Conservation (phyloP, 2,329 filamentous ascomycete genomes). For the Lasiodiplodia theobromae region DNA sequence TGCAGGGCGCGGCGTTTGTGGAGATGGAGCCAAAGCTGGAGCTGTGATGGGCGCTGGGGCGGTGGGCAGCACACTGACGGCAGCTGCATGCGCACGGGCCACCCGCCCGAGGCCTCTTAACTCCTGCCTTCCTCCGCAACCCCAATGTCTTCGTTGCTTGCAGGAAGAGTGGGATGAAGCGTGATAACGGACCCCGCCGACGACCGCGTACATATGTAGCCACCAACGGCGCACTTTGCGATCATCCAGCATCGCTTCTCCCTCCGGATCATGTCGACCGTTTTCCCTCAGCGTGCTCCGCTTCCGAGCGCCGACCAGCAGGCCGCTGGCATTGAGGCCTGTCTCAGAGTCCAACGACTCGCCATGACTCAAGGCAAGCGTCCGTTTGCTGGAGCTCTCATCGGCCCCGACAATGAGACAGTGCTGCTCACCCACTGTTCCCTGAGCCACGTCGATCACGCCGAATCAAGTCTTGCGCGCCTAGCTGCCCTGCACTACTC, state of each 20-base stretch:
- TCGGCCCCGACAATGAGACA: slow-evolving; percentile 59
- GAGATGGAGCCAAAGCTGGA: slow-evolving; percentile 4
- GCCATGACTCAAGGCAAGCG: slow-evolving; percentile 56
- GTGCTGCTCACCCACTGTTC: slow-evolving; percentile 58
- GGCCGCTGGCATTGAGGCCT: slow-evolving; percentile 42
- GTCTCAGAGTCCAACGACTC: slow-evolving; percentile 53
- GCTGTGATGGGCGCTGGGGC: not conserved
- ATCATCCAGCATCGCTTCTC: too few species aligned
- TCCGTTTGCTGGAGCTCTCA: slow-evolving; percentile 58
- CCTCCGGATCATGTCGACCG: not conserved
- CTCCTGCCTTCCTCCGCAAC: not conserved
- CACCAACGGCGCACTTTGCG: not conserved
- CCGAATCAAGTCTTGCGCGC: slow-evolving; percentile 59
- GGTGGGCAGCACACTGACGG: not conserved
- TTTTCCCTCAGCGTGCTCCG: slow-evolving; percentile 15
- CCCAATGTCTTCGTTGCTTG: not conserved
- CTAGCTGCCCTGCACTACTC: slow-evolving; percentile 58
- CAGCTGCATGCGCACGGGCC: slow-evolving; percentile 12
- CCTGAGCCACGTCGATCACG: slow-evolving; percentile 61
- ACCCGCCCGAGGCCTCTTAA: not conserved
- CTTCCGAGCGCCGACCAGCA: slow-evolving; percentile 1
- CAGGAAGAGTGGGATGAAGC: slow-evolving; percentile 20
- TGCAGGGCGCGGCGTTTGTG: not conserved
- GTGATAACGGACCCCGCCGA: slow-evolving; percentile 17
- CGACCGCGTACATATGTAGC: not conserved